Conservation (phyloP, 495 filamentous ascomycete species). For the Hyphodiscus hymeniophilus region DNA sequence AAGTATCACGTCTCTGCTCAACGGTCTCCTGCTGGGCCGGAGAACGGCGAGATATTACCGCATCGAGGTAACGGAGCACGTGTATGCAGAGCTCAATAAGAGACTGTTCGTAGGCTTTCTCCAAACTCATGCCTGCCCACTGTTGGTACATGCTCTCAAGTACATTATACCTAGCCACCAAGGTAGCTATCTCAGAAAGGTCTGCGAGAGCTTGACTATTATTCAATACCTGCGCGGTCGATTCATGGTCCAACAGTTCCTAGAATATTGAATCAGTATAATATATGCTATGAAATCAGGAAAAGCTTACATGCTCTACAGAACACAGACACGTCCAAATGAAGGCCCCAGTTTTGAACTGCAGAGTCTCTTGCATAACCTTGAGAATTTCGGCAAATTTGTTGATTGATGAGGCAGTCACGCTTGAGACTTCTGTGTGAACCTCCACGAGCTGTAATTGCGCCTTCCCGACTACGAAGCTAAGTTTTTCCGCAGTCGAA, state of each 20-base stretch:
- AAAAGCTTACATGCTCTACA: not conserved
- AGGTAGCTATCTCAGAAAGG: not conserved
- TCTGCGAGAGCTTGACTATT: not conserved
- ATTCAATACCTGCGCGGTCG: not conserved
- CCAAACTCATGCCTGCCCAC: not conserved
- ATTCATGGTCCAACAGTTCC: not conserved
- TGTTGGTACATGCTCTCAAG: slow-evolving; percentile 2
- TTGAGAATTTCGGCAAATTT: not conserved
- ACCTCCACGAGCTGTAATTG: not conserved
- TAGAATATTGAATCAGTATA: not conserved
- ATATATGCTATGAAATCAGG: no score
- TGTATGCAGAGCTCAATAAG: slow-evolving; percentile 1
- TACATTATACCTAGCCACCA: slow-evolving; percentile 5
- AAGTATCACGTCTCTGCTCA: not conserved
- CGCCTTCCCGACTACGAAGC: not conserved
- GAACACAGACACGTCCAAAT: not conserved
- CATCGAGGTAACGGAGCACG: not conserved
- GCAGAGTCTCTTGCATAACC: slow-evolving; percentile 1
- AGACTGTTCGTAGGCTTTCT: not conserved
- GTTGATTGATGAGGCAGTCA: not conserved
- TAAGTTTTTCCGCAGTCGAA: not conserved
- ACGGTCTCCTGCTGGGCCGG: not conserved
- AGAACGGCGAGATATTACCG: not conserved
- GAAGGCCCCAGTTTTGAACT: not conserved
- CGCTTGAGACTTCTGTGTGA: not conserved